Evolutionary conservation across 2,329 filamentous ascomycete species (phyloP).

Genomic region (Lizonia empirigonia): DNA sequence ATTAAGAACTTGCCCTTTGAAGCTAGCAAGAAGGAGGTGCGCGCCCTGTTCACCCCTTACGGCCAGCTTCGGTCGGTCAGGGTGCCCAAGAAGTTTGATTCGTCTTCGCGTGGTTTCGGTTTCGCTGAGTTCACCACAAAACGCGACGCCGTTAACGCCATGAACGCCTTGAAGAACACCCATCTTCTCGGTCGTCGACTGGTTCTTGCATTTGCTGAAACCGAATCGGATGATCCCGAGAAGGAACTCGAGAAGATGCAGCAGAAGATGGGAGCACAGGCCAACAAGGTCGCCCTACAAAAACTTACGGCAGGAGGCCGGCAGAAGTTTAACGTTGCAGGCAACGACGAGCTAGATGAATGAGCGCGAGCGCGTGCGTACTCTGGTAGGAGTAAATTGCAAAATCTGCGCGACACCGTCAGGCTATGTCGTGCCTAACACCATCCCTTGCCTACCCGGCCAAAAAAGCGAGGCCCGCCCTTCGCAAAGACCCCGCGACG

Average conservation of each 20-base stretch:
- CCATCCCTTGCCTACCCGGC: conserved; percentile 43
- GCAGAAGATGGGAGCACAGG: conserved; percentile 88
- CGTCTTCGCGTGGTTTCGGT: conserved; percentile 86
- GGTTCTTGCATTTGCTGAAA: conserved; percentile 89
- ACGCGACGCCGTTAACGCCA: conserved; percentile 86
- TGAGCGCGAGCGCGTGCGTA: conserved; percentile 41
- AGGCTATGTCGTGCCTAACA: conserved; percentile 32
- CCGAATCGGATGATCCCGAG: conserved; percentile 88
- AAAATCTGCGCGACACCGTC: conserved; percentile 37
- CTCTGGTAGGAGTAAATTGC: conserved; percentile 37
- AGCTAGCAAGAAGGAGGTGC: conserved; percentile 84
- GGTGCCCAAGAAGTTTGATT: conserved; percentile 93
- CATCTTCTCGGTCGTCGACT: conserved; percentile 89
- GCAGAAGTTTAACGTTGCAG: conserved; percentile 85
- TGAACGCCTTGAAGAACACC: conserved; percentile 88
- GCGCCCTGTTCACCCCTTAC: conserved; percentile 83
- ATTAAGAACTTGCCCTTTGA: conserved; percentile 99
- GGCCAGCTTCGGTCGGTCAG: conserved; percentile 91
- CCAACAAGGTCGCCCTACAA: conserved; percentile 88
- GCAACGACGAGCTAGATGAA: conserved; percentile 62
- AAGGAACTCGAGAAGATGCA: conserved; percentile 97
- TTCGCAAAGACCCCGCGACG: conserved; percentile 30
- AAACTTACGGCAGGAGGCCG: conserved; percentile 82
- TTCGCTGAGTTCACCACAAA: conserved; percentile 95
- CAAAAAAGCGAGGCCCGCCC: conserved; percentile 40